A percentile compares a stretch with the other conserved stretches of the same genome.
phyloP scores from a whole-genome alignment of 2,329 filamentous ascomycete genomes.

The Metarhizium sp. region DNA sequence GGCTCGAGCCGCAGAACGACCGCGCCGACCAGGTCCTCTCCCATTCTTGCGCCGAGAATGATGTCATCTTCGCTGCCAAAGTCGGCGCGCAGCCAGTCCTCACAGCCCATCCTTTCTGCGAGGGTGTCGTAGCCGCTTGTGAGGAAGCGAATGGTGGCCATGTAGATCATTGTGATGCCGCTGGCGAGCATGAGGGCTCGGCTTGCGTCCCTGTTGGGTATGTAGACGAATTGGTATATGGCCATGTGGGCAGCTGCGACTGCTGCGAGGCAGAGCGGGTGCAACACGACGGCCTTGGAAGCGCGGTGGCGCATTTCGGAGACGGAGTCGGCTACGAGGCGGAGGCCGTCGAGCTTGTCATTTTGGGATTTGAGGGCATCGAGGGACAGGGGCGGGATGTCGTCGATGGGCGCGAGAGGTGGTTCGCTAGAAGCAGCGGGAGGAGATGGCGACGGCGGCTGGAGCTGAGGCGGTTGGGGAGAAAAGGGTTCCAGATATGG shows the following conservation, averaged over 20 bases:
- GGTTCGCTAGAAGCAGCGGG: slow-evolving; percentile 37
- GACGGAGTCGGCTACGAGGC: slow-evolving; percentile 70
- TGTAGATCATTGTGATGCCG: slow-evolving; percentile 52
- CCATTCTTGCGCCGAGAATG: slow-evolving; percentile 58
- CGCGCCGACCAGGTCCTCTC: slow-evolving; percentile 60
- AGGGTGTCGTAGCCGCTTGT: slow-evolving; percentile 52
- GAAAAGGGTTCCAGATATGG: slow-evolving; percentile 48
- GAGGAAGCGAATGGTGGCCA: slow-evolving; percentile 51
- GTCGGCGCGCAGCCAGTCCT: slow-evolving; percentile 45
- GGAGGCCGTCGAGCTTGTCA: slow-evolving; percentile 59
- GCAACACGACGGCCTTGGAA: slow-evolving; percentile 51
- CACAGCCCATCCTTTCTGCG: slow-evolving; percentile 49
- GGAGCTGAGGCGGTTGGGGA: slow-evolving; percentile 23
- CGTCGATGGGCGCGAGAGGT: slow-evolving; percentile 27
- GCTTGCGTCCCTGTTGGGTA: slow-evolving; percentile 37
- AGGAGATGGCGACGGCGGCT: slow-evolving; percentile 41
- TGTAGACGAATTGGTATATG: slow-evolving; percentile 37
- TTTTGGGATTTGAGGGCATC: slow-evolving; percentile 41
- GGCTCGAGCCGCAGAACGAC: slow-evolving; percentile 58
- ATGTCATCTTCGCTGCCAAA: slow-evolving; percentile 41
- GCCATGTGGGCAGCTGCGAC: slow-evolving; percentile 34
- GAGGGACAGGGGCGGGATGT: slow-evolving; percentile 55
- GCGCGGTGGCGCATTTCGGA: slow-evolving; percentile 71
- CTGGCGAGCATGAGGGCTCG: slow-evolving; percentile 48
- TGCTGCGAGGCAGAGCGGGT: slow-evolving; percentile 44